These are phyloP conservation scores for Rhizopus stolonifer DNA, from an alignment of 371 early-diverging fungal genomes.

Conservation along the genomic window DNA sequence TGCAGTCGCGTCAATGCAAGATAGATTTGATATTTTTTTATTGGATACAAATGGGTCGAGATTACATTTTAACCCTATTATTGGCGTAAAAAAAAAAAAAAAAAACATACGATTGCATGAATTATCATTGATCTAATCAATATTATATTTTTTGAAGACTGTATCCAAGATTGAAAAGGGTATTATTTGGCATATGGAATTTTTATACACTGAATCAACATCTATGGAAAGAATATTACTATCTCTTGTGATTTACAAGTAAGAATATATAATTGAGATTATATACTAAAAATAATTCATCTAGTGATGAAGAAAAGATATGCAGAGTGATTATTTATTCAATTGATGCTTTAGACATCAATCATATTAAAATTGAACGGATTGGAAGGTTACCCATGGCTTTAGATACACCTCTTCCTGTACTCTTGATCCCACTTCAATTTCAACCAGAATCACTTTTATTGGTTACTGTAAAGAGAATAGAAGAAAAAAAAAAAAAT, in stretches of 20 bases:
- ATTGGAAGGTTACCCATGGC: slow-evolving; percentile 36
- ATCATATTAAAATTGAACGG: slow-evolving; percentile 28
- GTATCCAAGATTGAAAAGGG: slow-evolving; percentile 37
- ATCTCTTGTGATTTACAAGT: slow-evolving; percentile 38
- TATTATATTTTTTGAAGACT: no score
- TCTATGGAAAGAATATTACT: slow-evolving; percentile 33
- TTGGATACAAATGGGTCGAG: slow-evolving; percentile 28
- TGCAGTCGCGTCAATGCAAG: slow-evolving; percentile 41
- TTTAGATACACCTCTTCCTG: slow-evolving; percentile 37
- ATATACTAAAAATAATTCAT: neutral
- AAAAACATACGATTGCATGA: no score
- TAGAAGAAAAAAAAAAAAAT: no score
- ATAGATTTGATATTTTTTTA: slow-evolving; percentile 41
- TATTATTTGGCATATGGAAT: slow-evolving; percentile 54
- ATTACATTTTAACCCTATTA: slow-evolving; percentile 32
- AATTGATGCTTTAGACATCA: slow-evolving; percentile 31
- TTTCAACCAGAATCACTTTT: slow-evolving; percentile 33
- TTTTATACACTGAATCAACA: slow-evolving; percentile 28
- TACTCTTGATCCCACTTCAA: slow-evolving; percentile 35
- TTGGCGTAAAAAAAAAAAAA: slow-evolving; percentile 23
- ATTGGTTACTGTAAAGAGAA: slow-evolving; percentile 33
- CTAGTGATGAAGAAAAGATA: slow-evolving; percentile 37
- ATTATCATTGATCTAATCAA: no score
- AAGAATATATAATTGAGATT: neutral
- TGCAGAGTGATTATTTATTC: slow-evolving; percentile 34